phyloP scores from a whole-genome alignment of 1,139 yeast genomes.

The Suhomyces chickasaworum region DNA sequence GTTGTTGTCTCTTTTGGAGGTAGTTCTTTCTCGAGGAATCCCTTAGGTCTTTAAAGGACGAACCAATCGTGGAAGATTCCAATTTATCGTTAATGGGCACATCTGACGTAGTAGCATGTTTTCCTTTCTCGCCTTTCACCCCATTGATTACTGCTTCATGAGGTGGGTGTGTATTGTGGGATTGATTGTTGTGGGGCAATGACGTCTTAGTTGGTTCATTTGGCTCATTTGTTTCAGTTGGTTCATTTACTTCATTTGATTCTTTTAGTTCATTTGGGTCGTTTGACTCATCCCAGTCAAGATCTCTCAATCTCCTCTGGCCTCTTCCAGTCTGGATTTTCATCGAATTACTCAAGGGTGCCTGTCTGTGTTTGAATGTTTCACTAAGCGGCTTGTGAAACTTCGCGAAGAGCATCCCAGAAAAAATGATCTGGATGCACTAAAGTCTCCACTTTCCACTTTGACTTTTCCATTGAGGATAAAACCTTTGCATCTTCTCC shows the following conservation, averaged over 20 bases:
- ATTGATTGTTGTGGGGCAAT: background rate
- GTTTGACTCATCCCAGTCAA: conserved; percentile 2
- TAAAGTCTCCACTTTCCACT: no score
- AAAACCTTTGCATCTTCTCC: no score
- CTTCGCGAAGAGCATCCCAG: conserved; percentile 5
- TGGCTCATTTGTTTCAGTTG: no score
- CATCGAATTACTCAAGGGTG: background rate
- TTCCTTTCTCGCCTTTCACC: background rate
- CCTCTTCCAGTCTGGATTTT: conserved; percentile 23
- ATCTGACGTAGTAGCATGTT: no score
- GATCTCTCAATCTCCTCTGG: conserved; percentile 10
- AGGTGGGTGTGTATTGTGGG: background rate
- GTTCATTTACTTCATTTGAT: no score
- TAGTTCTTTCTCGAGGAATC: conserved; percentile 24
- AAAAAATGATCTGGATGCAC: background rate
- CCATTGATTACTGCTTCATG: background rate
- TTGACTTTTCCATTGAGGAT: background rate
- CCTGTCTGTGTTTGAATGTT: no score
- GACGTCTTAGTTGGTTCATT: no score
- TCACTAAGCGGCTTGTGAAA: background rate
- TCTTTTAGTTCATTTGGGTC: background rate
- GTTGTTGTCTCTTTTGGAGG: conserved; percentile 36
- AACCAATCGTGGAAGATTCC: background rate
- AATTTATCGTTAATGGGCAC: no score
- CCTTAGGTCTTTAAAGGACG: background rate